Percentiles rank a stretch among this genome's conserved stretches.
Evolutionary conservation across 192 early-diverging fungal genomes (phyloP).

Genomic region (Bifiguratus adelaidae): DNA sequence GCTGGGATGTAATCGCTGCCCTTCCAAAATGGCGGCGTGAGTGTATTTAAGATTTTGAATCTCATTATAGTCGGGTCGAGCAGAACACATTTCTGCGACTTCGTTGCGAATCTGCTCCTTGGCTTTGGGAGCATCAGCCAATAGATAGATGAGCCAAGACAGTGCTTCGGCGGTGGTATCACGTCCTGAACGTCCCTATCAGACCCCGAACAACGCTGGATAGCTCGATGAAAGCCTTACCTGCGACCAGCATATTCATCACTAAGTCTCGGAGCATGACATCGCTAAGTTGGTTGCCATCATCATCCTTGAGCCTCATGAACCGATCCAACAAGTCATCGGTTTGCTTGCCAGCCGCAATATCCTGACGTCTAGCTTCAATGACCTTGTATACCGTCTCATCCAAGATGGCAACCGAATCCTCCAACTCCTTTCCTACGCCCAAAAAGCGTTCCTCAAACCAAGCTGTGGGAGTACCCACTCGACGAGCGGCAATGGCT

Average conservation of each 20-base stretch:
- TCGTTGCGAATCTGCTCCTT: not conserved
- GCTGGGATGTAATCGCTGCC: slow-evolving; percentile 51
- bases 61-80: no score
- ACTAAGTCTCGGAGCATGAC: not conserved
- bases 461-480: not conserved
- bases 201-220: no score
- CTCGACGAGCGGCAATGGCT: not conserved
- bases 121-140: not conserved
- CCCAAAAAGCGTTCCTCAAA: not conserved
- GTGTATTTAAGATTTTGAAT: not conserved
- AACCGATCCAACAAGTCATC: not conserved
- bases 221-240: no score
- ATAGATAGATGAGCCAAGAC: slow-evolving; percentile 25
- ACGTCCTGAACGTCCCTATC: no score
- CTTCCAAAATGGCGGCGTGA: slow-evolving; percentile 19
- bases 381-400: not conserved
- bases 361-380: not conserved
- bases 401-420: not conserved
- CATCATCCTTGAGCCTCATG: not conserved
- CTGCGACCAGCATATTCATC: not conserved
- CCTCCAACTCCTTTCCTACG: not conserved
- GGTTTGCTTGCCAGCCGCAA: not conserved
- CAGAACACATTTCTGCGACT: no score
- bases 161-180: slow-evolving; percentile 23
- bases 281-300: not conserved